These are phyloP conservation scores for Puccinia novopanici DNA, from an alignment of 1,284 basidiomycete species.

Conservation along the genomic window DNA sequence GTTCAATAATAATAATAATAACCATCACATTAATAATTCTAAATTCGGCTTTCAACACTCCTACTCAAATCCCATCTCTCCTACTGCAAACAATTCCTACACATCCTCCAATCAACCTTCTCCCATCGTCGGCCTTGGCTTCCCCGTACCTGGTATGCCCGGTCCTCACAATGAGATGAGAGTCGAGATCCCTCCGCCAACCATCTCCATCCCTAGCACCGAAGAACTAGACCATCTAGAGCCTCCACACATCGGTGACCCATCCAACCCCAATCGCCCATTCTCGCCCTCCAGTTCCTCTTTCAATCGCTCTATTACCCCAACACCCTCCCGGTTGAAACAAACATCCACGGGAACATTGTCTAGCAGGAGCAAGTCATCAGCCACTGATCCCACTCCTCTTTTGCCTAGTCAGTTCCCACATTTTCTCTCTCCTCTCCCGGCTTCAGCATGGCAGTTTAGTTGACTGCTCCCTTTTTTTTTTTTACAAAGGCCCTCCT, in stretches of 20 bases:
- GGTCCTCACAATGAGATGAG: neutral
- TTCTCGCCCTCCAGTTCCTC: conserved; percentile 36
- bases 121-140: conserved; percentile 41
- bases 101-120: conserved; percentile 2
- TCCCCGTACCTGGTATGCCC: conserved; percentile 34
- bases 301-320: conserved; percentile 38
- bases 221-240: conserved; percentile 36
- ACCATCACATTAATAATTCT: too few relatives aligned
- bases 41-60: conserved; percentile 14
- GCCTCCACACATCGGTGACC: neutral
- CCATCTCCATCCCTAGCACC: conserved; percentile 40
- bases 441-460: neutral
- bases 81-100: neutral
- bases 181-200: conserved; percentile 22
- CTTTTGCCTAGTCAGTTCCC: conserved; percentile 3
- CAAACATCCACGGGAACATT: neutral
- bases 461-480: neutral
- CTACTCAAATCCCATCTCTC: conserved; percentile 19
- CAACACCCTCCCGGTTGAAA: conserved; percentile 28
- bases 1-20: neutral
- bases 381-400: neutral
- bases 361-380: neutral
- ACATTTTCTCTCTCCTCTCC: neutral
- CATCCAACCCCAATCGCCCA: conserved; percentile 34
- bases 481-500: neutral